Conservation (phyloP, 176 grass and related monocot species). For the Raddia distichophylla region DNA sequence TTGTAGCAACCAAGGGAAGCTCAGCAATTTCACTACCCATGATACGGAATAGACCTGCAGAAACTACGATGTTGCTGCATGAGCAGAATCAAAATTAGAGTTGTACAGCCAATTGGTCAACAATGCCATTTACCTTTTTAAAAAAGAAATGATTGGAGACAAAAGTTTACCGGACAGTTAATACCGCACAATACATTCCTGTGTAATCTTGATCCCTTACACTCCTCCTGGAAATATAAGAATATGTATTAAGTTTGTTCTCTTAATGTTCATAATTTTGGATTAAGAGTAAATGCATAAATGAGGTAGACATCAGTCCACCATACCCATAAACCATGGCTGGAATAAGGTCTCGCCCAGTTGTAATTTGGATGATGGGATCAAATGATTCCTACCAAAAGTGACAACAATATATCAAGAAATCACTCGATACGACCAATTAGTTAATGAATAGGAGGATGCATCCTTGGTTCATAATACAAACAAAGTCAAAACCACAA, state of each 20-base stretch:
- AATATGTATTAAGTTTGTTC: constrained; percentile 13
- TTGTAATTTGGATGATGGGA: constrained; percentile 79
- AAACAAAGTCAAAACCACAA: background rate
- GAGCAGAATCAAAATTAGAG: constrained; percentile 33
- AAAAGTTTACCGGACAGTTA: constrained; percentile 66
- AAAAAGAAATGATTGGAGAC: background rate
- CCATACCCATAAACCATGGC: constrained; percentile 93
- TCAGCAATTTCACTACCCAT: constrained; percentile 73
- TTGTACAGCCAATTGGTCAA: background rate
- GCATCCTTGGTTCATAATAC: background rate
- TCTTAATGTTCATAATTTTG: constrained; percentile 15
- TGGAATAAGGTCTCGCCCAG: constrained; percentile 89
- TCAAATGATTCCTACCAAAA: constrained; percentile 85
- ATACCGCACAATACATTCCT: constrained; percentile 88
- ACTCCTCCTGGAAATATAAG: constrained; percentile 68
- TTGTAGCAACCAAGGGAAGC: constrained; percentile 79
- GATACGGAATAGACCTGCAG: constrained; percentile 67
- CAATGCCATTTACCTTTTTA: background rate
- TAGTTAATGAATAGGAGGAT: background rate
- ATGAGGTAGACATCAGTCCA: constrained; percentile 13
- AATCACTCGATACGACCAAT: background rate
- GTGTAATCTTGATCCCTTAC: constrained; percentile 83
- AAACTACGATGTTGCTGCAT: constrained; percentile 77
- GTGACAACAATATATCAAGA: background rate
- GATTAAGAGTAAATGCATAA: background rate